Evolutionary conservation across 2,329 filamentous ascomycete species (phyloP), one percentile per base, ranked within the genome.

Genomic region (Fusarium secorum): DNA sequence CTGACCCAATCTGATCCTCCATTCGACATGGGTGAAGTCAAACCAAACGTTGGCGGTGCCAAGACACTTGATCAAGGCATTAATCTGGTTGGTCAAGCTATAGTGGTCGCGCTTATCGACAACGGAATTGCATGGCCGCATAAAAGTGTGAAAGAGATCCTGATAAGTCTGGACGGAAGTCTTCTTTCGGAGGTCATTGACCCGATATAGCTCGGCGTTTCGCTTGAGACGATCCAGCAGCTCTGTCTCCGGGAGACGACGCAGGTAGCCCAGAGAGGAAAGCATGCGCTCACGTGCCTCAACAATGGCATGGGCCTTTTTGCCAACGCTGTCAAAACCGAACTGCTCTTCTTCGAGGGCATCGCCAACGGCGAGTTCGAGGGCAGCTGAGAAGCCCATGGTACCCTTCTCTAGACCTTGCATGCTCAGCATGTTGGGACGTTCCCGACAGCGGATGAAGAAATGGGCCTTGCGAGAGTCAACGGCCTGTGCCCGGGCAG

Each of bases 21-120:
- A 93, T 76, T 93, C 91, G 11, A 93, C 89, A 35, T 90, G 85
- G 24, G 90, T 91, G 71, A 94, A 91, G 78, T 94, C 91, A 55
- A 91, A 86, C 91, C 91, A 94, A 48, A 92, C 87, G 60, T 91
- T 90, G 58, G 89, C 85, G 11, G 88, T 82, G 1, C 86, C 87
- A 46, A 94, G 84, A 14, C 91, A 87, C 76, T 89, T 89, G 48
- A 93, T 85, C 22, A 94, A 81, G 7, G 89, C 87, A 71, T 90
- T 85, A 60, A 93, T 93, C 76, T 94, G 91, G 38, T 92, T 89
- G 45, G 90, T 85, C 24, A 94, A 81, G 58, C 90, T 88, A 74
- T 88, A 87, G 8, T 87, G 88, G 73, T 91, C 86, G 33, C 84
- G 82, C 75, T 82, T 85, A 80, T 87, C 90, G 66, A 86, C 86